These are phyloP conservation scores for Termitomyces sp. DNA, from an alignment of 768 basidiomycete species.

Conservation along the genomic window DNA sequence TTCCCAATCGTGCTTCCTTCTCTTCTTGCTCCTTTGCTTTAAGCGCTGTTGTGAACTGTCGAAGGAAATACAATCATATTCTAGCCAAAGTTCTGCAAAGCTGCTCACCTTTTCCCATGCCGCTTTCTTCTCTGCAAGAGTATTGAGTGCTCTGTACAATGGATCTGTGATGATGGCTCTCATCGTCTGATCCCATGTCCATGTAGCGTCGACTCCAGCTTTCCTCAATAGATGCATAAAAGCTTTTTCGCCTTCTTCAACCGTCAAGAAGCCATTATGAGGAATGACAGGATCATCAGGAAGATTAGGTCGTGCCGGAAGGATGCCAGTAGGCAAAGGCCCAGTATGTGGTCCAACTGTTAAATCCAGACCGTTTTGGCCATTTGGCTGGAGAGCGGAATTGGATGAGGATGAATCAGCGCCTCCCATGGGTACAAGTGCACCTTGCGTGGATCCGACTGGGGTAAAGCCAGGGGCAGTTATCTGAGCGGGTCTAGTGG, in stretches of 20 bases:
- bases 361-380: slow-evolving; percentile 43
- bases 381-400: slow-evolving; percentile 42
- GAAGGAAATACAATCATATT: slow-evolving; percentile 5
- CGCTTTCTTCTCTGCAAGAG: slow-evolving; percentile 90
- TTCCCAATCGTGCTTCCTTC: slow-evolving; percentile 73
- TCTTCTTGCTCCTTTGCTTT: slow-evolving; percentile 84
- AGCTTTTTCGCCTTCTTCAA: slow-evolving; percentile 90
- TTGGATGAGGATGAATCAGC: slow-evolving; percentile 43
- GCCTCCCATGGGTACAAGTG: slow-evolving; percentile 47
- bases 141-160: slow-evolving; percentile 89
- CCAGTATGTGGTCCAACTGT: slow-evolving; percentile 48
- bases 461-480: slow-evolving; percentile 39
- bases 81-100: background rate
- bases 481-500: slow-evolving; percentile 23
- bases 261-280: slow-evolving; percentile 80
- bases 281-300: slow-evolving; percentile 88
- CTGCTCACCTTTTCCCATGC: slow-evolving; percentile 83
- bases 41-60: slow-evolving; percentile 71
- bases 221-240: slow-evolving; percentile 87
- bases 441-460: slow-evolving; percentile 44
- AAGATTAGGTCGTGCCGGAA: slow-evolving; percentile 72
- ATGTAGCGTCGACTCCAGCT: slow-evolving; percentile 84
- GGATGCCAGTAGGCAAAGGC: slow-evolving; percentile 51
- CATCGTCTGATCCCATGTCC: slow-evolving; percentile 99
- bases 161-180: slow-evolving; percentile 98